Evolutionary conservation across 176 grass and related monocot genomes (phyloP), one percentile per base, ranked within the genome.

Genomic region (Carex pumila): DNA sequence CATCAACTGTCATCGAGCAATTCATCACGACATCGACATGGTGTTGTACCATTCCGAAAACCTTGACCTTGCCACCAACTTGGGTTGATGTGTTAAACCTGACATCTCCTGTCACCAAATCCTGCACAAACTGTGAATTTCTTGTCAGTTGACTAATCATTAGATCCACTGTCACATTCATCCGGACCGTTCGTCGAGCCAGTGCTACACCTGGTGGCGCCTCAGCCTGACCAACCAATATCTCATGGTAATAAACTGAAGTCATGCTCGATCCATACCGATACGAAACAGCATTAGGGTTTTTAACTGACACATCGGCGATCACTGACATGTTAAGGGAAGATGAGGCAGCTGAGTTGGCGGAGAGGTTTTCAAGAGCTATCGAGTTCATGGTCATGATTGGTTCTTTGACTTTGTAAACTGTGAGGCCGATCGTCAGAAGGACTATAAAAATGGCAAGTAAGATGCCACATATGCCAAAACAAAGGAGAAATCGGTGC

Each of bases 341-440:
- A 18, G 64, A 1, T 6, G 61, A 1, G 43, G 0, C 15, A 18
- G 19, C 53, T n/a, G 14, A 8, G 53, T 7, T 19, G 31, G 36
- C 29, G 12, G 3, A 59, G 21, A 91, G 77, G 75, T 89, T 82
- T 52, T 63, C 7, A 8, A 97, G 17, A n/a, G 75, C 32, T 62
- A 94, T 69, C 65, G 81, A 52, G 85, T 97, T 94, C 88, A 97
- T 88, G 17, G 86, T 94, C 90, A 97, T 91, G 37, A 88, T 84
- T 30, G 94, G 94, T 31, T 94, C 83, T 74, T 72, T 89, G 45
- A 97, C 94, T 79, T 77, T 88, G 88, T 73, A 94, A 19, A 97
- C 58, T 10, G 92, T 85, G 68, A 90, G 88, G 79, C 82, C 69
- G n/a, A 97, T 87, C 41, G 81, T 66, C 41, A 91, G 79, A 79